Evolutionary conservation across 768 basidiomycete genomes (phyloP).

Genomic region (Solioccasus polychromus): DNA sequence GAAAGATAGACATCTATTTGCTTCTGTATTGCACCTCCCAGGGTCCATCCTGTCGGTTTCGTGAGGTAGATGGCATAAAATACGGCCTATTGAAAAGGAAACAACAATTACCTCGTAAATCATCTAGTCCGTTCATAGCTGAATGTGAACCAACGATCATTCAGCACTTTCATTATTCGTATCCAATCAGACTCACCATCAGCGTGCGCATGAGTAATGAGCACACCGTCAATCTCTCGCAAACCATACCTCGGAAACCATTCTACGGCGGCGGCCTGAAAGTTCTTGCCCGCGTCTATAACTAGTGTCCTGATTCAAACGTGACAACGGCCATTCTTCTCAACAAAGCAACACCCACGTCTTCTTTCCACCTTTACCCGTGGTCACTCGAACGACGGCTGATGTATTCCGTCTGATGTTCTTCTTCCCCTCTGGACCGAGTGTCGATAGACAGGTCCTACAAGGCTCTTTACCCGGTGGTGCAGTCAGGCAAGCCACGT

Average conservation of each 20-base stretch:
- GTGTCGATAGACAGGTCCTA: conserved; percentile 64
- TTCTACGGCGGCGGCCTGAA: conserved; percentile 53
- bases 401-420: conserved; percentile 86
- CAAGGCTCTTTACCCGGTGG: conserved; percentile 52
- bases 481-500: conserved; percentile 71
- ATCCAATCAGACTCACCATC: conserved; percentile 47
- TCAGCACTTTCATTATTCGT: background rate
- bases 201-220: conserved; percentile 88
- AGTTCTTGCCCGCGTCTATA: conserved; percentile 85
- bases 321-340: background rate
- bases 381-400: conserved; percentile 51
- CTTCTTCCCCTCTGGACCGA: conserved; percentile 69
- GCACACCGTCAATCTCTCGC: conserved; percentile 66
- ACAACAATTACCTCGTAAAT: conserved; percentile 62
- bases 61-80: conserved; percentile 4
- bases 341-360: conserved; percentile 42
- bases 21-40: conserved; percentile 58
- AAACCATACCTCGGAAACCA: conserved; percentile 73
- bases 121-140: conserved; percentile 91
- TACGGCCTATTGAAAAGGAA: background rate
- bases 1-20: conserved; percentile 77
- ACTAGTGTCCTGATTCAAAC: conserved; percentile 60
- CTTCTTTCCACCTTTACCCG: conserved; percentile 35
- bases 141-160: background rate
- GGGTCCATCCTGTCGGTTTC: conserved; percentile 62